Evolutionary conservation across 228 moss, liverwort and hornwort species (phyloP), one percentile per base, ranked within the genome.

Genomic region (Sphagnum magellanicum): DNA sequence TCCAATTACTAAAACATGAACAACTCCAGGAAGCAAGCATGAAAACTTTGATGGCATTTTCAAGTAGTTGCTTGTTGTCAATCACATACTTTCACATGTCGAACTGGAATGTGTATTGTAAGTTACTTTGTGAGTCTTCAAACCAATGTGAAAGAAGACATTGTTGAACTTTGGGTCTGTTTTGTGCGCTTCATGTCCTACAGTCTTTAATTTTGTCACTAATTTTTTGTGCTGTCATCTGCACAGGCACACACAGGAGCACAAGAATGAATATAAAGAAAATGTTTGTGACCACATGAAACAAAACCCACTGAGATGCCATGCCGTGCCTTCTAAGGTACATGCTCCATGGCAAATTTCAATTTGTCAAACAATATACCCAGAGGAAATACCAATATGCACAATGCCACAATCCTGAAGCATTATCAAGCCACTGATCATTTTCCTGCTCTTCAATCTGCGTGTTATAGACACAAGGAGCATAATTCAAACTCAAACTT

Each of bases 381-480:
- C 50, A 94, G 71, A 32, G 89, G 74, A 74, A 91, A 91, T 49
- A 91, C 76, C 76, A 86, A 74, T 79, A 91, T 88, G 73, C 89
- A 82, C 6, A 86, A 85, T 70, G 78, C 91, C 69, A 89, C 89
- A 67, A 91, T 96, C 92, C 68, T 92, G 87, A 49, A 96, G 88
- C 58, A 79, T 88, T 52, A 82, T 81, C 61, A 96, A 81, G 58
- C 91, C 91, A 64, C 92, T 32, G 92, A 72, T 96, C 96, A 73
- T 92, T 96, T 79, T 92, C 96, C 88, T 96, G 96, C 83, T 96
- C 96, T 50, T 89, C 96, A 72, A 96, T 92, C 74, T 96, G 92
- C 47, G 76, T 82, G 15, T 76, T 89, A 50, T 89, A 79, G 48
- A 72, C 76, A 67, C 86, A 92, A 4, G 92, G 84, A 1, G 89